Conservation (phyloP, 2,329 filamentous ascomycete genomes). For the Neofusicoccum sp. region DNA sequence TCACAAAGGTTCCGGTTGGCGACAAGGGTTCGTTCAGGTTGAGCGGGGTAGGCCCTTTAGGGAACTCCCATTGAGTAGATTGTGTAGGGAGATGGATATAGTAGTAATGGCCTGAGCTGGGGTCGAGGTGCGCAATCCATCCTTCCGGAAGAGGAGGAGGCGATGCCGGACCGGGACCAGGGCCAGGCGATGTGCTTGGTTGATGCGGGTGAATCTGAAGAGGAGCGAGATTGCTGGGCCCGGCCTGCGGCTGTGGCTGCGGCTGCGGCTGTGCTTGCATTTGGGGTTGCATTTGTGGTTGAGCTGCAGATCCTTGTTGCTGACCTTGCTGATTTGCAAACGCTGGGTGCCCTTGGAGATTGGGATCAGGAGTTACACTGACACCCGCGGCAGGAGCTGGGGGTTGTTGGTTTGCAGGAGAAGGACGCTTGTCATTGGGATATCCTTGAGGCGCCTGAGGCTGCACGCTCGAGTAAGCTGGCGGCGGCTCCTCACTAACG, state of each 20-base stretch:
- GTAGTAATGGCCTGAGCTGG: constrained; percentile 96
- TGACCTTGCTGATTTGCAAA: constrained; percentile 71
- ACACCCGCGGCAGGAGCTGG: constrained; percentile 29
- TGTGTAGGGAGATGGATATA: constrained; percentile 96
- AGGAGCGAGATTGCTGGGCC: constrained; percentile 32
- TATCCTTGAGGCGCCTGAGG: constrained; percentile 55
- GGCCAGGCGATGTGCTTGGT: constrained; percentile 31
- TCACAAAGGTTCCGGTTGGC: constrained; percentile 61
- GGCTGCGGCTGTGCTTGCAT: constrained; percentile 32
- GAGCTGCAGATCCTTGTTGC: constrained; percentile 29
- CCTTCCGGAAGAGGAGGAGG: constrained; percentile 93
- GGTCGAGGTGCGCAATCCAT: constrained; percentile 96
- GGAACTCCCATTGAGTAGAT: constrained; percentile 98
- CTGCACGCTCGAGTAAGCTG: constrained; percentile 83
- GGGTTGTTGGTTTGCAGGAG: constrained; percentile 34
- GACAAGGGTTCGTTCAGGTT: constrained; percentile 84
- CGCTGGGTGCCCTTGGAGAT: constrained; percentile 69
- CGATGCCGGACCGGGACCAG: constrained; percentile 65
- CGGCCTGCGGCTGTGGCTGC: constrained; percentile 47
- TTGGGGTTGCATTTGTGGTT: constrained; percentile 47
- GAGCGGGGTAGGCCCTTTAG: constrained; percentile 88
- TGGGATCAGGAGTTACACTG: constrained; percentile 37
- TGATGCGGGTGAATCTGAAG: constrained; percentile 39
- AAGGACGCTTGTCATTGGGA: constrained; percentile 73
- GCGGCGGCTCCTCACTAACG: constrained; percentile 78